These are phyloP conservation scores for Candida patagonica DNA, from an alignment of 805 yeast species.

Conservation along the genomic window DNA sequence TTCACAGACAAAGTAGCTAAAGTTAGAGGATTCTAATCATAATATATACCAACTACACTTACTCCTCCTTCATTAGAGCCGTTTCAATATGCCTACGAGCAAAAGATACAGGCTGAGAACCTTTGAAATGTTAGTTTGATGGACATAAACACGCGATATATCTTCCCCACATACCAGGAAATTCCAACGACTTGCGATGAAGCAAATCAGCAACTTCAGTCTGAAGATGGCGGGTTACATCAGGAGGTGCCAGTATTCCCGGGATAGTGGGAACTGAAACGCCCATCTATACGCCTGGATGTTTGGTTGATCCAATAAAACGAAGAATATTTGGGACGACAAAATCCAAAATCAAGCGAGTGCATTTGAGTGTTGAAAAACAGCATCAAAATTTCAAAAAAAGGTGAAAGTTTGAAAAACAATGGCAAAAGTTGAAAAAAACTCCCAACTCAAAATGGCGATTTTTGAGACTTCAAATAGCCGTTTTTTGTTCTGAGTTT, in stretches of 20 bases:
- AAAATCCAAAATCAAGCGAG: not conserved
- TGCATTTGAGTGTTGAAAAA: not conserved
- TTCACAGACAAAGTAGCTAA: conserved; percentile 78
- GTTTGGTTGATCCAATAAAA: no score
- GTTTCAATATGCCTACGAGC: conserved; percentile 60
- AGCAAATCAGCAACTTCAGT: conserved; percentile 57
- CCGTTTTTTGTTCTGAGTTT: no score
- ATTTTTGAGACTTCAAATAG: no score
- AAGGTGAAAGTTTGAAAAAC: no score
- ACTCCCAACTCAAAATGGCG: no score
- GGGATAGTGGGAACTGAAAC: conserved; percentile 67
- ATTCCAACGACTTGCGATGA: conserved; percentile 44
- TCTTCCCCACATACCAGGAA: conserved; percentile 38
- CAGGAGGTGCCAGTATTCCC: conserved; percentile 68
- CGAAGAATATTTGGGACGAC: no score
- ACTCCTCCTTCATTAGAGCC: conserved; percentile 55
- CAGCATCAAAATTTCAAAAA: no score
- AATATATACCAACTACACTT: conserved; percentile 7
- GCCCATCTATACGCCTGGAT: conserved; percentile 1
- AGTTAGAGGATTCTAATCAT: not conserved
- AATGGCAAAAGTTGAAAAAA: no score
- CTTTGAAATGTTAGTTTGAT: conserved; percentile 29
- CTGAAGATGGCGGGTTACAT: conserved; percentile 58
- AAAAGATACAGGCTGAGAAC: conserved; percentile 93
- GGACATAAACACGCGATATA: conserved; percentile 8